Percentiles rank a stretch among this genome's conserved stretches.
Conservation (phyloP, 139 green algal genomes). For the Diplosphaera chodatii region DNA sequence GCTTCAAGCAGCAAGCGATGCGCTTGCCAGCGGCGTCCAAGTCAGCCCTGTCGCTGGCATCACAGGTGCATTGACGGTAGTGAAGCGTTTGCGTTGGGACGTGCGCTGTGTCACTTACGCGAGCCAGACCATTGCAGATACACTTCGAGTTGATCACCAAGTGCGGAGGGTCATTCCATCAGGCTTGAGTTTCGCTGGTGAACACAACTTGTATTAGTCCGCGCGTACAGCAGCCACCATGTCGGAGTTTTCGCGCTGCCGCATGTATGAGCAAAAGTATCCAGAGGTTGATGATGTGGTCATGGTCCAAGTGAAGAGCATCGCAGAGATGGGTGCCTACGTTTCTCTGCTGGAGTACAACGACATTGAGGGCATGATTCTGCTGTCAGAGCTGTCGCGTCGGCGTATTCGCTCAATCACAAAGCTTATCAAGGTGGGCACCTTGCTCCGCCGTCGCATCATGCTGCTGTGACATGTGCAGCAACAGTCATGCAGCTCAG, state of each 20-base stretch:
- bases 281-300: slow-evolving; percentile 98
- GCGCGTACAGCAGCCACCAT: neutral
- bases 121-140: too few relatives aligned
- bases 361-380: slow-evolving; percentile 95
- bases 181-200: too few relatives aligned
- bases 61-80: too few relatives aligned
- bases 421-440: slow-evolving; percentile 95
- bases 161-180: too few relatives aligned
- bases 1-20: too few relatives aligned
- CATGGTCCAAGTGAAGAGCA: slow-evolving; percentile 92
- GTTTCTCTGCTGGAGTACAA: slow-evolving; percentile 93
- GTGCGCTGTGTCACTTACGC: too few relatives aligned
- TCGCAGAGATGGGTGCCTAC: slow-evolving; percentile 99
- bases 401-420: slow-evolving; percentile 97
- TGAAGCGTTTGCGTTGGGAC: too few relatives aligned
- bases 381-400: slow-evolving; percentile 96
- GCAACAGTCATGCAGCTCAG: neutral
- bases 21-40: too few relatives aligned
- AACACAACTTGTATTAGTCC: too few relatives aligned
- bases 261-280: slow-evolving; percentile 94
- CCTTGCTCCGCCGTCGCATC: too few relatives aligned
- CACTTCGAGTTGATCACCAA: too few relatives aligned
- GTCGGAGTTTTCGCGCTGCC: slow-evolving; percentile 36
- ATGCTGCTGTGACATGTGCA: neutral
- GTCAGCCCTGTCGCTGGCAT: too few relatives aligned